phyloP scores from a whole-genome alignment of 2,329 filamentous ascomycete genomes.

The Stagonosporopsis vannaccii region DNA sequence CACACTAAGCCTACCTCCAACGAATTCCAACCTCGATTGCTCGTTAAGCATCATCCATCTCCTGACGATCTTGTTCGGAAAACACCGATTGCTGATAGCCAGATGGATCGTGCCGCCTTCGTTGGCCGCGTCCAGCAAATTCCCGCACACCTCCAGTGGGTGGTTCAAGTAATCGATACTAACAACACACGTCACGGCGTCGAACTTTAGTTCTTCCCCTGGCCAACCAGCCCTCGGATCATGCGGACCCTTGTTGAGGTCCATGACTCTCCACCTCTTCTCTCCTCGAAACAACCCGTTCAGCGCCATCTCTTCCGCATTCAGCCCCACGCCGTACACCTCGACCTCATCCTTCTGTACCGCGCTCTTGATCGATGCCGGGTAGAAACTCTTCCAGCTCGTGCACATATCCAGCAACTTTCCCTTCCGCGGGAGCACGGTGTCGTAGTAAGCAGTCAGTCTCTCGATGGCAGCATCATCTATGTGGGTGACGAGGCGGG shows the following conservation, averaged over 20 bases:
- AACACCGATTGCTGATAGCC: conserved; percentile 60
- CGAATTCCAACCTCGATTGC: conserved; percentile 56
- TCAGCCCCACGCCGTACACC: conserved; percentile 60
- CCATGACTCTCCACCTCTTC: conserved; percentile 45
- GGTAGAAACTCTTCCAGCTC: conserved; percentile 60
- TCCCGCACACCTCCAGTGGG: conserved; percentile 55
- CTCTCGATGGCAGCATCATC: conserved; percentile 58
- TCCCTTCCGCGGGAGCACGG: conserved; percentile 51
- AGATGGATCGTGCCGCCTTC: conserved; percentile 58
- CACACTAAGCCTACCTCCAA: conserved; percentile 47
- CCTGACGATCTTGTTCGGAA: conserved; percentile 60
- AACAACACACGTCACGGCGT: conserved; percentile 60
- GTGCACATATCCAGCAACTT: conserved; percentile 60
- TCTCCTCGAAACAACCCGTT: conserved; percentile 46
- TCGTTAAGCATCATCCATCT: conserved; percentile 58
- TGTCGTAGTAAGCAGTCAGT: conserved; percentile 57
- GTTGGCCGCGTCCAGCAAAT: conserved; percentile 51
- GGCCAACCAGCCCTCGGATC: conserved; percentile 34
- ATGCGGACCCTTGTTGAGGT: conserved; percentile 54
- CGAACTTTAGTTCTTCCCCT: conserved; percentile 35
- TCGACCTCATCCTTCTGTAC: conserved; percentile 44
- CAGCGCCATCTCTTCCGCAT: conserved; percentile 53
- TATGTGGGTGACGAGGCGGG: conserved; percentile 63
- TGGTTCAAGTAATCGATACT: conserved; percentile 60
- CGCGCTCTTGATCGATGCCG: conserved; percentile 40